These are phyloP conservation scores for Colletotrichum neosansevieriae DNA, from an alignment of 2,329 filamentous ascomycete genomes.

Conservation along the genomic window DNA sequence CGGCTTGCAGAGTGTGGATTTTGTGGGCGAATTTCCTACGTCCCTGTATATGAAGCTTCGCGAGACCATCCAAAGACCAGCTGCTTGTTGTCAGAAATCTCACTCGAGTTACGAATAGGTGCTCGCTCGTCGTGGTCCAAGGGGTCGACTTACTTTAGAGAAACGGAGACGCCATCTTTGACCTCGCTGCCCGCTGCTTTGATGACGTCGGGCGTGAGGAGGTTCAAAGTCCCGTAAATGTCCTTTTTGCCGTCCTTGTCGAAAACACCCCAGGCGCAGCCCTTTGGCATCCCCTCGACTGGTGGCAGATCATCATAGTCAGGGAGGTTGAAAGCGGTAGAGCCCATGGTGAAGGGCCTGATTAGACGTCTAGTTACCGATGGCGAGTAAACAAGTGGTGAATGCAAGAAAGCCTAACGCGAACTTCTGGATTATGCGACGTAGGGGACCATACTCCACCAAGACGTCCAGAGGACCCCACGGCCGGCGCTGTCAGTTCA, in stretches of 20 bases:
- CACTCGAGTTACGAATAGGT: background rate
- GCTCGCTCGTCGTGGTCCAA: background rate
- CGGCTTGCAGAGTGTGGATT: conserved; percentile 49
- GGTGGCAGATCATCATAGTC: conserved; percentile 58
- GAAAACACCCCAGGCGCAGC: conserved; percentile 66
- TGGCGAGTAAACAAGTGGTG: no score
- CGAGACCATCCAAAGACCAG: conserved; percentile 58
- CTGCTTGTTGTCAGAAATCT: conserved; percentile 42
- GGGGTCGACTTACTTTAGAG: conserved; percentile 58
- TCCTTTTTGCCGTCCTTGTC: conserved; percentile 64
- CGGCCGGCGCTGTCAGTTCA: no score
- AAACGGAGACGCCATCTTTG: conserved; percentile 62
- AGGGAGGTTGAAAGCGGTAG: conserved; percentile 49
- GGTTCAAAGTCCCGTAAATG: conserved; percentile 63
- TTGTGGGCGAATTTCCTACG: conserved; percentile 53
- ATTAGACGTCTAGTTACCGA: background rate
- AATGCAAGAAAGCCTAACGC: no score
- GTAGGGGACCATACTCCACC: no score
- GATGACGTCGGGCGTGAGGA: conserved; percentile 61
- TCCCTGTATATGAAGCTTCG: conserved; percentile 49
- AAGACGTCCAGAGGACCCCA: no score
- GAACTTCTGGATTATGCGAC: no score
- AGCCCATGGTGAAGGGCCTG: background rate
- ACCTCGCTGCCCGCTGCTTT: conserved; percentile 57
- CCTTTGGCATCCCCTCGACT: conserved; percentile 58